Evolutionary conservation across 1,284 basidiomycete species (phyloP).

Genomic region (Athelia sp.): DNA sequence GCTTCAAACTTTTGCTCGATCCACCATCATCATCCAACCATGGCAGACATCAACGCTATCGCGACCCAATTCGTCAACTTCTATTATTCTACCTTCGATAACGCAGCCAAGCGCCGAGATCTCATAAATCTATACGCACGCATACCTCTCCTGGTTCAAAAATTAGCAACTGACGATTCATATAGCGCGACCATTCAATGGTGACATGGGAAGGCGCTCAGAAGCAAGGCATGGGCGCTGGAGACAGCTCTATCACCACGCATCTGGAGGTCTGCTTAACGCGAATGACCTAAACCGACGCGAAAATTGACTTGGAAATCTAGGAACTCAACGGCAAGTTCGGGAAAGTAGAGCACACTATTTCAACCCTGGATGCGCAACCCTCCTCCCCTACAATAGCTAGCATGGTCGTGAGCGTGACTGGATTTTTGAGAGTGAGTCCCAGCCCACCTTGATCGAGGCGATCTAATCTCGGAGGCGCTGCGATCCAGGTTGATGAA

Average conservation of each 20-base stretch:
- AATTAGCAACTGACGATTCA: slow-evolving; percentile 8
- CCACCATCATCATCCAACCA: slow-evolving; percentile 24
- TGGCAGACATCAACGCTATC: slow-evolving; percentile 69
- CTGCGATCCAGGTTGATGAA: slow-evolving; percentile 66
- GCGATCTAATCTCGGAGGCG: slow-evolving; percentile 1
- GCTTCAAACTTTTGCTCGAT: slow-evolving; percentile 13
- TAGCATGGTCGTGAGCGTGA: slow-evolving; percentile 84
- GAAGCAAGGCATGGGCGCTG: slow-evolving; percentile 45
- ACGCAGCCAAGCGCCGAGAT: slow-evolving; percentile 35
- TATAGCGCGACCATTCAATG: slow-evolving; percentile 82
- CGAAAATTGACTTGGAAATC: slow-evolving; percentile 37
- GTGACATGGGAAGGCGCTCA: slow-evolving; percentile 79
- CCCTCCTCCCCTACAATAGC: slow-evolving; percentile 65
- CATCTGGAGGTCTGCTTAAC: slow-evolving; percentile 67
- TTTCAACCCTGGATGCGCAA: slow-evolving; percentile 86
- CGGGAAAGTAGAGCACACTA: slow-evolving; percentile 72
- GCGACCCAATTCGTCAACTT: slow-evolving; percentile 69
- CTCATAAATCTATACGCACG: slow-evolving; percentile 69
- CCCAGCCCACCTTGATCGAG: slow-evolving; percentile 9
- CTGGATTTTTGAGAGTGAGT: slow-evolving; percentile 75
- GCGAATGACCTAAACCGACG: slow-evolving; percentile 4
- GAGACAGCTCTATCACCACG: slow-evolving; percentile 51
- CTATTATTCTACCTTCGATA: slow-evolving; percentile 74
- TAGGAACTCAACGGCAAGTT: slow-evolving; percentile 28
- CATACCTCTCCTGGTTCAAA: slow-evolving; percentile 9